Percentiles rank a stretch among this genome's conserved stretches.
Conservation (phyloP, 192 early-diverging fungal genomes). For the Spizellomyces punctatus region DNA sequence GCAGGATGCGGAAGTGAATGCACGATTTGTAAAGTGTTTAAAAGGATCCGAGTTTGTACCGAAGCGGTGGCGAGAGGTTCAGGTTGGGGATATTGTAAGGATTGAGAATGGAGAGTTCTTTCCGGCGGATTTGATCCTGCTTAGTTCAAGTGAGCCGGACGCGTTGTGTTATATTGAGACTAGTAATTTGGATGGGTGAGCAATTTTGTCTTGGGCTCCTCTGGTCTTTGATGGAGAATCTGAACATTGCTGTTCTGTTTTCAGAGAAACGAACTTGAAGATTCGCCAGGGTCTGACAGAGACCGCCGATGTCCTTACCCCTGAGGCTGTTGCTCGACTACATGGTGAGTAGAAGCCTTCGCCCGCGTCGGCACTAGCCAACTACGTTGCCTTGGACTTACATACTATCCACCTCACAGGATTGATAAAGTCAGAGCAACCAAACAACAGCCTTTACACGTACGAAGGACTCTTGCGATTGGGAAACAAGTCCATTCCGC, state of each 20-base stretch:
- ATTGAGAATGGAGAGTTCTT: constrained; percentile 86
- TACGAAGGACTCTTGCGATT: constrained; percentile 76
- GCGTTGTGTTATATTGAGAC: constrained; percentile 98
- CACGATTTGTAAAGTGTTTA: constrained; percentile 43
- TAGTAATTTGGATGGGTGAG: constrained; percentile 91
- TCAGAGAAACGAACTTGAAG: constrained; percentile 93
- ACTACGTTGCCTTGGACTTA: background rate
- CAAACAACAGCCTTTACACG: constrained; percentile 96
- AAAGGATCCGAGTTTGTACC: constrained; percentile 66
- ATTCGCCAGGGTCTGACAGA: constrained; percentile 93
- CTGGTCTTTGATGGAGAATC: background rate
- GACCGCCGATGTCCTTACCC: constrained; percentile 73
- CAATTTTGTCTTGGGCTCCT: background rate
- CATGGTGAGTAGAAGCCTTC: constrained; percentile 7
- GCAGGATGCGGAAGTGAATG: constrained; percentile 51
- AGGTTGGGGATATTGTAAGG: constrained; percentile 91
- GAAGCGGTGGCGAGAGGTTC: constrained; percentile 77
- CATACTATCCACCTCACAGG: constrained; percentile 18
- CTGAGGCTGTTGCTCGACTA: constrained; percentile 60
- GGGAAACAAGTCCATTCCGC: constrained; percentile 66
- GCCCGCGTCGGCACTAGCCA: background rate
- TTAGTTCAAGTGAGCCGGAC: constrained; percentile 94
- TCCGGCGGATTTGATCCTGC: constrained; percentile 89
- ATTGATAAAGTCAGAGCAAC: constrained; percentile 83
- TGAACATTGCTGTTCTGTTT: background rate